phyloP scores from a whole-genome alignment of 1,284 basidiomycete species.

The Mycena sp. region DNA sequence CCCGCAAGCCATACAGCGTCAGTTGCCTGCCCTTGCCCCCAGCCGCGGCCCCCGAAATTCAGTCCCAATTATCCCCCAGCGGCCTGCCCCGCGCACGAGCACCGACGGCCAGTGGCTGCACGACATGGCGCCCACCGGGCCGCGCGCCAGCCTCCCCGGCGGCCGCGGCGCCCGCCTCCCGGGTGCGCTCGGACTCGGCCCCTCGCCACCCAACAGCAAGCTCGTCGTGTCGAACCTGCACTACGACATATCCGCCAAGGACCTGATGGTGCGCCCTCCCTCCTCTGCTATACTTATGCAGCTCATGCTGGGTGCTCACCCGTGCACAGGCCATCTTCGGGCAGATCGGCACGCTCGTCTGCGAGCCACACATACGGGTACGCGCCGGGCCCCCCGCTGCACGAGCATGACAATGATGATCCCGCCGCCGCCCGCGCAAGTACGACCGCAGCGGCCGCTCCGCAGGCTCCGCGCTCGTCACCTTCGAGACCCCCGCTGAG shows the following conservation, averaged over 20 bases:
- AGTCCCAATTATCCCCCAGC: slow-evolving; percentile 43
- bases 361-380: slow-evolving; percentile 96
- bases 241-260: slow-evolving; percentile 91
- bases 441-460: slow-evolving; percentile 97
- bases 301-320: slow-evolving; percentile 15
- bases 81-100: slow-evolving; percentile 54
- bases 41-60: slow-evolving; percentile 12
- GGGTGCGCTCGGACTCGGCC: slow-evolving; percentile 7
- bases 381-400: slow-evolving; percentile 70
- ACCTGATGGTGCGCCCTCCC: slow-evolving; percentile 89
- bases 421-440: slow-evolving; percentile 59
- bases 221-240: slow-evolving; percentile 91
- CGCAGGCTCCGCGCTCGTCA: slow-evolving; percentile 83
- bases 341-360: slow-evolving; percentile 90
- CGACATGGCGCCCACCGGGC: slow-evolving; percentile 62
- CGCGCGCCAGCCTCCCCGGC: slow-evolving; percentile 28
- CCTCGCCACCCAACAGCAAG: slow-evolving; percentile 58
- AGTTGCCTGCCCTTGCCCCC: slow-evolving; percentile 36
- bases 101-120: slow-evolving; percentile 75
- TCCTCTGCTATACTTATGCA: slow-evolving; percentile 31
- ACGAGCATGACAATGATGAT: slow-evolving; percentile 54
- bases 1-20: slow-evolving; percentile 62
- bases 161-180: slow-evolving; percentile 24
- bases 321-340: slow-evolving; percentile 84
- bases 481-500: slow-evolving; percentile 83